A percentile compares a stretch with the other conserved stretches of the same genome.
phyloP scores from a whole-genome alignment of 2,329 filamentous ascomycete genomes.

The Sporothrix curviconia region DNA sequence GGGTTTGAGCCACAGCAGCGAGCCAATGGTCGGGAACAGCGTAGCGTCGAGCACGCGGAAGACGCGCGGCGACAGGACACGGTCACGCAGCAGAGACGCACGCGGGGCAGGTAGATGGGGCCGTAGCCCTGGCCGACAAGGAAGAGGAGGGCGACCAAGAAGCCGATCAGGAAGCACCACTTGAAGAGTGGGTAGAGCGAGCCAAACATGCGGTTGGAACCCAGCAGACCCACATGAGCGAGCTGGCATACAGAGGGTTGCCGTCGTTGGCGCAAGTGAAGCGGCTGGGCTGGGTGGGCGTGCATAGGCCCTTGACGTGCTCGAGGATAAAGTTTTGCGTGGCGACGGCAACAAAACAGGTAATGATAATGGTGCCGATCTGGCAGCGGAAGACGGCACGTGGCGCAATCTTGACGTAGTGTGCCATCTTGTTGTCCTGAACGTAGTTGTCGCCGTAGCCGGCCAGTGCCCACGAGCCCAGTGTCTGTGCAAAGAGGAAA shows the following conservation, averaged over 20 bases:
- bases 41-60: constrained; percentile 32
- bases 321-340: constrained; percentile 38
- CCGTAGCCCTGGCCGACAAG: constrained; percentile 29
- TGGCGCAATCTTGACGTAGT: constrained; percentile 37
- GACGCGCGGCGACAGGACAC: constrained; percentile 24
- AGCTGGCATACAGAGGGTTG: constrained; percentile 26
- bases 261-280: constrained; percentile 28
- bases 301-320: constrained; percentile 28
- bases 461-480: constrained; percentile 36
- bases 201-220: constrained; percentile 34
- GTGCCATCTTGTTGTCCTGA: constrained; percentile 35
- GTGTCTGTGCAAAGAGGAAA: constrained; percentile 34
- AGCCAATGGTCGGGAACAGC: constrained; percentile 33
- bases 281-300: constrained; percentile 24
- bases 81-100: constrained; percentile 27
- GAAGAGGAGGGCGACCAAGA: constrained; percentile 31
- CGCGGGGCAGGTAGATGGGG: constrained; percentile 30
- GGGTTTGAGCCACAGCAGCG: constrained; percentile 37
- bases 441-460: constrained; percentile 37
- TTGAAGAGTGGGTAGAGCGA: constrained; percentile 36
- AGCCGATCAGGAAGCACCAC: constrained; percentile 40
- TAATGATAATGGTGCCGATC: constrained; percentile 39
- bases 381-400: constrained; percentile 35
- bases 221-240: constrained; percentile 32
- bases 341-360: constrained; percentile 34